These are phyloP conservation scores for Pseudocercospora pini-densiflorae DNA, from an alignment of 2,329 filamentous ascomycete species.

Conservation along the genomic window DNA sequence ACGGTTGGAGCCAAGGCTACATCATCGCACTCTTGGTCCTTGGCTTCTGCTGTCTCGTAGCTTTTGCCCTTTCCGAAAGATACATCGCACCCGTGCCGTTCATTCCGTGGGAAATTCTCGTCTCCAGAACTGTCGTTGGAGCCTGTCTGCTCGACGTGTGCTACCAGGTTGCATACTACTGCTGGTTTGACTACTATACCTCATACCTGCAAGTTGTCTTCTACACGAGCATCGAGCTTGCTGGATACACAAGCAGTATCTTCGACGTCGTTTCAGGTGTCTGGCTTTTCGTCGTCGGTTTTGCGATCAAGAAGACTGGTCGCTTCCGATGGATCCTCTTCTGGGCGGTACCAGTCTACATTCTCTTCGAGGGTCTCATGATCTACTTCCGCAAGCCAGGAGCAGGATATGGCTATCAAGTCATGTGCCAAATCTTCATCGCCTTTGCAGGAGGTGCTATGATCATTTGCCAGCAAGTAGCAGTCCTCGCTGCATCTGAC, in stretches of 20 bases:
- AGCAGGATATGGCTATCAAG: slow-evolving; percentile 40
- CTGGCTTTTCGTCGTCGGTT: slow-evolving; percentile 36
- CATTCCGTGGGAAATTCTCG: slow-evolving; percentile 53
- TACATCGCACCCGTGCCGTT: slow-evolving; percentile 47
- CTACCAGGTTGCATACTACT: slow-evolving; percentile 38
- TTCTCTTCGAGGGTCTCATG: slow-evolving; percentile 33
- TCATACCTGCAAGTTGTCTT: slow-evolving; percentile 49
- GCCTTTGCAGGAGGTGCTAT: slow-evolving; percentile 37
- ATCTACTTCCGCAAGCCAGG: slow-evolving; percentile 43
- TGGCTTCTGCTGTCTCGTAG: slow-evolving; percentile 42
- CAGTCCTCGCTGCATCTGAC: slow-evolving; percentile 40
- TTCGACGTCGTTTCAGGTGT: slow-evolving; percentile 43
- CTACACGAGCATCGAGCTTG: slow-evolving; percentile 35
- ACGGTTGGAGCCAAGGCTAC: slow-evolving; percentile 43
- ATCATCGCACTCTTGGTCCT: slow-evolving; percentile 49
- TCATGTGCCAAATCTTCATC: slow-evolving; percentile 49
- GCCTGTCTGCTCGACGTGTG: slow-evolving; percentile 56
- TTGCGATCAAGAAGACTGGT: slow-evolving; percentile 38
- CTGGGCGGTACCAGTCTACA: slow-evolving; percentile 40
- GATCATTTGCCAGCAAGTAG: slow-evolving; percentile 41
- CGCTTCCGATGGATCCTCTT: slow-evolving; percentile 42
- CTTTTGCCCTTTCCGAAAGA: slow-evolving; percentile 51
- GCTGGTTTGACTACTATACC: slow-evolving; percentile 48
- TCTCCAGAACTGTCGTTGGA: slow-evolving; percentile 55
- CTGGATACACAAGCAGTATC: slow-evolving; percentile 45